These are phyloP conservation scores for Erodium chrysanthum DNA, from an alignment of 441 rosid species.

Conservation along the genomic window DNA sequence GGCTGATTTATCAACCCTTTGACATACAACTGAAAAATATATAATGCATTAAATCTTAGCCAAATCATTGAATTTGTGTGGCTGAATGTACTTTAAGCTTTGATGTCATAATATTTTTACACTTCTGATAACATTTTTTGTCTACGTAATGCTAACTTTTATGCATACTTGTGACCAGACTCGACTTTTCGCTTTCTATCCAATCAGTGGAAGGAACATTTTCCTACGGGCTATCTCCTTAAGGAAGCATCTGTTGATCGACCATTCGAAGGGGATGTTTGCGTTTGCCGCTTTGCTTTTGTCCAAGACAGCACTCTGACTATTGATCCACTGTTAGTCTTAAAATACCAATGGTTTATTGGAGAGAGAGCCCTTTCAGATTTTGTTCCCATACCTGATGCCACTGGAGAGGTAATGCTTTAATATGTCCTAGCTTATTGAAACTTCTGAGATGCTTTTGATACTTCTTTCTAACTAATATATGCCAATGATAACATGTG, in stretches of 20 bases:
- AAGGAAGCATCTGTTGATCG: constrained; percentile 75
- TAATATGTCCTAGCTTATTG: constrained; percentile 7
- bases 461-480: constrained; percentile 10
- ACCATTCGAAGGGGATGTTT: constrained; percentile 87
- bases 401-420: constrained; percentile 56
- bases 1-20: background rate
- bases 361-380: constrained; percentile 68
- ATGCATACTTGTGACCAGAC: constrained; percentile 41
- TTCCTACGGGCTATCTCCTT: constrained; percentile 62
- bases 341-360: constrained; percentile 76
- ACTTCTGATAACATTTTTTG: constrained; percentile 12
- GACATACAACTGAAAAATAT: background rate
- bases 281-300: constrained; percentile 64
- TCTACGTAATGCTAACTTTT: constrained; percentile 12
- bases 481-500: constrained; percentile 19
- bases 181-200: constrained; percentile 61
- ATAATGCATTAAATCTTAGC: background rate
- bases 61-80: constrained; percentile 21
- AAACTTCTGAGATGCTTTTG: background rate
- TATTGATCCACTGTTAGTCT: constrained; percentile 41
- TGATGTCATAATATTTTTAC: background rate
- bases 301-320: constrained; percentile 48
- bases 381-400: constrained; percentile 69
- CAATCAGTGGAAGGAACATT: constrained; percentile 76
- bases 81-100: constrained; percentile 14